phyloP scores from a whole-genome alignment of 805 yeast genomes.

The Blastobotrys parvus region DNA sequence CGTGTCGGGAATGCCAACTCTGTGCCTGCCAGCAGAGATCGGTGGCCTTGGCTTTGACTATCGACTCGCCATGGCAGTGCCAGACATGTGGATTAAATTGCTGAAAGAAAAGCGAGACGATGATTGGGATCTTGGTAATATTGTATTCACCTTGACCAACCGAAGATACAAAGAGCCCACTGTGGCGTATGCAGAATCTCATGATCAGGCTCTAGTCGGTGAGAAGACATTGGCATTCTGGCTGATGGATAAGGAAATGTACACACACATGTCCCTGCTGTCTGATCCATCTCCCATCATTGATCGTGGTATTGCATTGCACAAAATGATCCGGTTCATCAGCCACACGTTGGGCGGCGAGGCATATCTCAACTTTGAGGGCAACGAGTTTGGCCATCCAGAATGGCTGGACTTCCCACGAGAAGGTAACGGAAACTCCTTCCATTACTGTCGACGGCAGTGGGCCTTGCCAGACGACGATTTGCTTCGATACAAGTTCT shows the following conservation, averaged over 20 bases:
- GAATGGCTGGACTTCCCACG: constrained; percentile 99
- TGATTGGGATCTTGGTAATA: constrained; percentile 82
- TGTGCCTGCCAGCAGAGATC: constrained; percentile 59
- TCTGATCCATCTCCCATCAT: constrained; percentile 66
- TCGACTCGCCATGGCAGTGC: constrained; percentile 92
- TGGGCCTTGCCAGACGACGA: constrained; percentile 80
- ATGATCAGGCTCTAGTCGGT: constrained; percentile 96
- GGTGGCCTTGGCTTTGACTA: constrained; percentile 96
- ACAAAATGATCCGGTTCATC: constrained; percentile 79
- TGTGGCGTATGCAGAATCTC: constrained; percentile 88
- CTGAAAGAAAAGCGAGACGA: constrained; percentile 79
- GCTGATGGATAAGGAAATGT: constrained; percentile 98
- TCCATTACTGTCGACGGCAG: constrained; percentile 92
- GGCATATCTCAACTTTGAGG: constrained; percentile 92
- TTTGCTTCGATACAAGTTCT: constrained; percentile 65
- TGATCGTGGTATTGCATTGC: constrained; percentile 86
- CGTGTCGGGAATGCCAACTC: constrained; percentile 94
- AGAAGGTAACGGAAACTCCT: constrained; percentile 76
- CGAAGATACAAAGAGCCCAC: constrained; percentile 84
- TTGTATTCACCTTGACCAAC: constrained; percentile 75
- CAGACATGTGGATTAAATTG: constrained; percentile 98
- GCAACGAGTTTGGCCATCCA: constrained; percentile 98
- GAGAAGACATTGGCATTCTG: constrained; percentile 95
- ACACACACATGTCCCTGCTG: constrained; percentile 82
- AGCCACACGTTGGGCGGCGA: constrained; percentile 95